Evolutionary conservation across 352 stramenopile species (phyloP).

Genomic region (Plasmopara muralis): DNA sequence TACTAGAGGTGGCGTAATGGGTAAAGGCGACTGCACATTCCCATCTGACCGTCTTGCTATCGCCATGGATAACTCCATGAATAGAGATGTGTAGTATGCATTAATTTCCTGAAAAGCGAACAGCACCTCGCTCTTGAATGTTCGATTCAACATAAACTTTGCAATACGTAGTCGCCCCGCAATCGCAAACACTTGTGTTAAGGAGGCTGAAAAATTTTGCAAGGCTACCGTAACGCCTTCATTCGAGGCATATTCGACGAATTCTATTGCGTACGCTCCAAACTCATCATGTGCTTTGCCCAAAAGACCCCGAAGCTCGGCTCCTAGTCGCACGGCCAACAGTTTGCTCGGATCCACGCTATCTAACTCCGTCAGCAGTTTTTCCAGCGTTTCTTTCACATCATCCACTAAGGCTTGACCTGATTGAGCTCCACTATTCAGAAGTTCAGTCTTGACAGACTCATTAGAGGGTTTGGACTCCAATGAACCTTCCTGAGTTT

Average conservation of each 20-base stretch:
- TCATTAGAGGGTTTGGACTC: conserved; percentile 3
- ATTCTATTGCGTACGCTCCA: conserved; percentile 48
- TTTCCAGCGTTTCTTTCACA: conserved; percentile 33
- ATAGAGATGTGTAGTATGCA: conserved; percentile 77
- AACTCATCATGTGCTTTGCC: conserved; percentile 80
- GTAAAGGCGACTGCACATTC: conserved; percentile 41
- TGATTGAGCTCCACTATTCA: background rate
- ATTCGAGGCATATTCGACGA: conserved; percentile 41
- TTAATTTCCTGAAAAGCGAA: conserved; percentile 85
- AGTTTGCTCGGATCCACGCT: conserved; percentile 58
- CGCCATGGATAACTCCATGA: conserved; percentile 77
- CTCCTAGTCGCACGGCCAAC: conserved; percentile 50
- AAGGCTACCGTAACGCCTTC: conserved; percentile 61
- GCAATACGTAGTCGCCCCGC: conserved; percentile 44
- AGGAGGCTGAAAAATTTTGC: conserved; percentile 66
- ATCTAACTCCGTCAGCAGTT: conserved; percentile 52
- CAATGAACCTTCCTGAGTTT: conserved; percentile 4
- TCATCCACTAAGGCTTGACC: conserved; percentile 29
- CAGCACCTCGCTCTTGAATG: conserved; percentile 64
- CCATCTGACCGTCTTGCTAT: conserved; percentile 45
- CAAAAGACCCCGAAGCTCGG: conserved; percentile 64
- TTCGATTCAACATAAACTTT: conserved; percentile 72
- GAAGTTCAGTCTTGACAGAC: conserved; percentile 12
- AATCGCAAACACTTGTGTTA: conserved; percentile 49
- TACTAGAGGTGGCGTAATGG: conserved; percentile 14